Conservation (phyloP, 2,329 filamentous ascomycete genomes). For the Metarhizium robertsii region DNA sequence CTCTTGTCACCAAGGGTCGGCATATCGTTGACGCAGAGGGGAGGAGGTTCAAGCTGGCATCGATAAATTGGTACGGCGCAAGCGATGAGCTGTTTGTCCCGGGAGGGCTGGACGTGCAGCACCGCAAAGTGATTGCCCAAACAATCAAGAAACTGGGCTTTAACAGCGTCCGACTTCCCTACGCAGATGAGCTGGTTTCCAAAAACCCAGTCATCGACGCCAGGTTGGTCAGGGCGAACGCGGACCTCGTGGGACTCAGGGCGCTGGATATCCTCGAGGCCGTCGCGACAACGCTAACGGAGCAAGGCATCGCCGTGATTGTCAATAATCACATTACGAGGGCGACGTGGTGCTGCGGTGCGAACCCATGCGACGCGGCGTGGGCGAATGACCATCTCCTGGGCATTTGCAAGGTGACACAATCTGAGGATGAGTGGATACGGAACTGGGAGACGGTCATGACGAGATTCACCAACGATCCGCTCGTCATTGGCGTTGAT, state of each 20-base stretch:
- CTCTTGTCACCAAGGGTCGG: conserved; percentile 49
- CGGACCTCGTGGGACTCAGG: conserved; percentile 44
- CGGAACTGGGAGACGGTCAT: conserved; percentile 58
- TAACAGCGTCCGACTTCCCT: conserved; percentile 61
- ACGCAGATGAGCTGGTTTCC: conserved; percentile 59
- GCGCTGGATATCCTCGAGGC: conserved; percentile 55
- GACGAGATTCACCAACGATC: conserved; percentile 46
- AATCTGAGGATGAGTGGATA: conserved; percentile 59
- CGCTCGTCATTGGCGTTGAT: conserved; percentile 56
- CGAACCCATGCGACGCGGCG: conserved; percentile 55
- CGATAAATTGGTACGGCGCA: conserved; percentile 63
- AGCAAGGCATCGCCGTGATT: conserved; percentile 54
- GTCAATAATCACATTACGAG: conserved; percentile 64
- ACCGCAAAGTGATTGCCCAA: conserved; percentile 49
- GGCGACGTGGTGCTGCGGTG: conserved; percentile 60
- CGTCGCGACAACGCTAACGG: conserved; percentile 48
- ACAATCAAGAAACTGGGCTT: conserved; percentile 55
- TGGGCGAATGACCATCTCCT: conserved; percentile 59
- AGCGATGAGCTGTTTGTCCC: conserved; percentile 58
- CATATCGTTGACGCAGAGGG: conserved; percentile 49
- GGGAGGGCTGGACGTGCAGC: conserved; percentile 53
- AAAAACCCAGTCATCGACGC: conserved; percentile 46
- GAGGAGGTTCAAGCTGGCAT: conserved; percentile 51
- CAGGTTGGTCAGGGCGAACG: conserved; percentile 44
- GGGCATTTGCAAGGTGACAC: conserved; percentile 48